Percentiles rank a stretch among this genome's conserved stretches.
These are phyloP conservation scores for Teratosphaeria nubilosa DNA, from an alignment of 2,329 filamentous ascomycete species.

Conservation along the genomic window DNA sequence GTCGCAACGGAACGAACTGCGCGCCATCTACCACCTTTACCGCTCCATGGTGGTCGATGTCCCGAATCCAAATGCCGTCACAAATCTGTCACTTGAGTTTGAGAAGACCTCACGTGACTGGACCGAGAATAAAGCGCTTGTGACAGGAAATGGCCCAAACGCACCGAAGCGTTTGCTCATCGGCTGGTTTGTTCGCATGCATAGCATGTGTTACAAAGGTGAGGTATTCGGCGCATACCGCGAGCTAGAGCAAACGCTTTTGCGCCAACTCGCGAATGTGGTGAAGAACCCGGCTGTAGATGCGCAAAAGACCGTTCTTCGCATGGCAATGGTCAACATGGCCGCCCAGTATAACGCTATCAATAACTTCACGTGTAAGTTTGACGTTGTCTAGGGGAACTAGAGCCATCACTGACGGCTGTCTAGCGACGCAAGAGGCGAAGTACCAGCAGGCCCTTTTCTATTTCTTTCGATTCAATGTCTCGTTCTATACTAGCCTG, in stretches of 20 bases:
- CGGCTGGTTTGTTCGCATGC: slow-evolving; percentile 76
- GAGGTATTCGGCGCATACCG: slow-evolving; percentile 63
- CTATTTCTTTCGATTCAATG: slow-evolving; percentile 67
- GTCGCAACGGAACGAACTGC: slow-evolving; percentile 56
- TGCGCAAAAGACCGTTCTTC: slow-evolving; percentile 57
- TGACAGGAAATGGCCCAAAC: slow-evolving; percentile 35
- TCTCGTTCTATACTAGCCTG: slow-evolving; percentile 64
- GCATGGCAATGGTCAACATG: slow-evolving; percentile 78
- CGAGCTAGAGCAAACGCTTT: slow-evolving; percentile 76
- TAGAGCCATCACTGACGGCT: neutral
- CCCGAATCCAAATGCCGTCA: slow-evolving; percentile 62
- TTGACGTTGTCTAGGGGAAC: neutral
- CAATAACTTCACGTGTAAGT: slow-evolving; percentile 48
- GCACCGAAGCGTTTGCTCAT: slow-evolving; percentile 55
- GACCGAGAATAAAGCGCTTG: slow-evolving; percentile 45
- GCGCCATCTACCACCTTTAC: slow-evolving; percentile 83
- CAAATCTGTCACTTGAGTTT: slow-evolving; percentile 74
- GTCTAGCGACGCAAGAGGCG: slow-evolving; percentile 7
- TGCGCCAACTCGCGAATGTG: slow-evolving; percentile 64
- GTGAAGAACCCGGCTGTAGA: slow-evolving; percentile 52
- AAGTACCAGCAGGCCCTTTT: slow-evolving; percentile 33
- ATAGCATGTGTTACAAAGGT: slow-evolving; percentile 74
- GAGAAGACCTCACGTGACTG: slow-evolving; percentile 51
- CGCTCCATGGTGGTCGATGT: slow-evolving; percentile 64
- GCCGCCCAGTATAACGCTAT: slow-evolving; percentile 67